Evolutionary conservation across 2,329 filamentous ascomycete species (phyloP), one percentile per base, ranked within the genome.

Genomic region (Arthrobotrys iridis): DNA sequence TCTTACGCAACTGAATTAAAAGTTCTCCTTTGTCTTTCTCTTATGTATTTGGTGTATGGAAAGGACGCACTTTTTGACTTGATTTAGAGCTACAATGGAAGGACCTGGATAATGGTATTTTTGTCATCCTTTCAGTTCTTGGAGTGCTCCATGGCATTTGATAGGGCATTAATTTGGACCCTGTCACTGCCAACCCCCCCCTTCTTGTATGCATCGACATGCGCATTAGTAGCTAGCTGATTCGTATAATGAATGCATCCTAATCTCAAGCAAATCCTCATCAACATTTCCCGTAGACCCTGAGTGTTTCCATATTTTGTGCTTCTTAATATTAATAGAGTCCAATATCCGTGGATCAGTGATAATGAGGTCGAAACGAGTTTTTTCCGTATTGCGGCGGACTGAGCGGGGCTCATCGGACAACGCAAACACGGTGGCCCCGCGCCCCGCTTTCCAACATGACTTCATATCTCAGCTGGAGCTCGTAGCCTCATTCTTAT

Each of bases 381-480:
- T 24, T 46, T 18, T 13, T 18, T 4, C 50, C 3, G 50, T 24
- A 13, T 35, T 28, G 11, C 50, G 50, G 64, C 64, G 50, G 64
- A 67, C 64, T 63, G 66, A 63, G 58, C 66, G 66, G 66, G 66
- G 66, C 65, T 46, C 58, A 60, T 45, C 24, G 26, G 28, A 48
- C 66, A 71, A 71, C 66, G 66, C 66, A 71, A 50, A 55, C 55
- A 66, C 41, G 22, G 46, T 48, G 24, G 30, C 64, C 64, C 52
- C 65, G 28, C 64, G 41, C 64, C 52, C 52, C 64, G 52, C 65
- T 52, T 59, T 48, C 46, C 65, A 55, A 58, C 55, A 43, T 59
- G 35, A 59, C 55, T 59, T 59, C 55, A 43, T 58, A 41, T 66
- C 41, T 46, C 48, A 41, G 48, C 45, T 55, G 33, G 37, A 30